Percentiles rank a stretch among this genome's conserved stretches.
These are phyloP conservation scores for Kodamaea laetipori DNA, from an alignment of 805 yeast genomes.

Conservation along the genomic window DNA sequence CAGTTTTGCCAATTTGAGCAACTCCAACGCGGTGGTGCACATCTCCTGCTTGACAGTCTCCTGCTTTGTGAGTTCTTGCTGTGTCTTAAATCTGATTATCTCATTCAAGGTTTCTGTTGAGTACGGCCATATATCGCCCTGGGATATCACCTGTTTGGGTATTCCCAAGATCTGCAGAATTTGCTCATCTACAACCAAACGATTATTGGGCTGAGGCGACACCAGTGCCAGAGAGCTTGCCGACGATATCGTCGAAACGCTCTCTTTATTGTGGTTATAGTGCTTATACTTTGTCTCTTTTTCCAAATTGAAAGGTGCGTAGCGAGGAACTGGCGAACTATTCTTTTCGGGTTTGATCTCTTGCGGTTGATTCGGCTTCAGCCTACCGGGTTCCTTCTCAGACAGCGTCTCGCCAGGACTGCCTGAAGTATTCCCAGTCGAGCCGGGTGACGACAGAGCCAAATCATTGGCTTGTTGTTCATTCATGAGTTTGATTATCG, in stretches of 20 bases:
- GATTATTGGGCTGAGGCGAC: slow-evolving; percentile 9
- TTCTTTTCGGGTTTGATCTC: slow-evolving; percentile 5
- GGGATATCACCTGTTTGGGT: slow-evolving; percentile 16
- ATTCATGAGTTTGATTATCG: slow-evolving; percentile 38
- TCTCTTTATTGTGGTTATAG: slow-evolving; percentile 11
- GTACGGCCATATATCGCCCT: slow-evolving; percentile 31
- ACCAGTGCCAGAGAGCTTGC: slow-evolving; percentile 8
- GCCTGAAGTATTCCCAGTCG: slow-evolving; percentile 9
- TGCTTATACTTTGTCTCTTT: slow-evolving; percentile 7
- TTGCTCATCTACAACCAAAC: slow-evolving; percentile 5
- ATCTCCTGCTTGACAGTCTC: slow-evolving; percentile 37
- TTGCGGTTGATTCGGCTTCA: neutral
- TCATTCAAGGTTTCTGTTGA: slow-evolving; percentile 38
- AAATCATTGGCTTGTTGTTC: slow-evolving; percentile 28
- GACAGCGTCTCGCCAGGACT: slow-evolving; percentile 1
- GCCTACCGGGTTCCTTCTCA: slow-evolving; percentile 5
- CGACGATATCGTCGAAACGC: neutral
- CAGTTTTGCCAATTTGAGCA: slow-evolving; percentile 34
- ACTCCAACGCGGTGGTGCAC: slow-evolving; percentile 35
- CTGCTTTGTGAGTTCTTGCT: slow-evolving; percentile 46
- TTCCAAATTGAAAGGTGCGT: slow-evolving; percentile 11
- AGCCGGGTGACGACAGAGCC: slow-evolving; percentile 20
- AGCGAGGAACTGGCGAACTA: slow-evolving; percentile 10
- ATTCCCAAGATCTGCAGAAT: slow-evolving; percentile 25
- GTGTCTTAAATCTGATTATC: slow-evolving; percentile 37